These are phyloP conservation scores for Asterochloris sp. DNA, from an alignment of 139 green algal species.

Conservation along the genomic window DNA sequence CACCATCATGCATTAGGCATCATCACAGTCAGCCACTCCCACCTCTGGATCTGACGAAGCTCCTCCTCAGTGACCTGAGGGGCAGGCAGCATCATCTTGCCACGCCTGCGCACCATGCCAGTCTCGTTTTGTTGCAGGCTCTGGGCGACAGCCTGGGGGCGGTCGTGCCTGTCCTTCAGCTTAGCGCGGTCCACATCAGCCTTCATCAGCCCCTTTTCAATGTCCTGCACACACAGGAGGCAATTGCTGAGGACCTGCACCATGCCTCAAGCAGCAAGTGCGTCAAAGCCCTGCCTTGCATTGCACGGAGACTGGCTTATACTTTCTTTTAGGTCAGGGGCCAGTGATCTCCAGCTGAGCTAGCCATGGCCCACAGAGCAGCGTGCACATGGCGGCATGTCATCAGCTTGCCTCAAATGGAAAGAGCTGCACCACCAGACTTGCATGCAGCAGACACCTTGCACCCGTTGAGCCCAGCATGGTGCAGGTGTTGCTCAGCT, in stretches of 20 bases:
- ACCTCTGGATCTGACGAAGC: constrained; percentile 85
- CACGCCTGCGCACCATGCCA: constrained; percentile 38
- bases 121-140: constrained; percentile 68
- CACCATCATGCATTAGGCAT: neutral
- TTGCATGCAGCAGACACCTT: too few relatives aligned
- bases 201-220: constrained; percentile 87
- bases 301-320: neutral
- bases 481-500: too few relatives aligned
- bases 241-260: neutral
- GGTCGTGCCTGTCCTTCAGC: constrained; percentile 55
- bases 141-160: constrained; percentile 57
- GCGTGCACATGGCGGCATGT: too few relatives aligned
- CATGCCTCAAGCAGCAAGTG: neutral
- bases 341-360: too few relatives aligned
- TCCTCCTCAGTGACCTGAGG: constrained; percentile 85
- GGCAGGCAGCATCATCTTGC: constrained; percentile 91
- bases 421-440: too few relatives aligned
- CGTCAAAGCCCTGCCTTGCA: neutral
- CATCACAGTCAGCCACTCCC: constrained; percentile 30
- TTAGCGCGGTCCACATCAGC: constrained; percentile 74
- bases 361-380: too few relatives aligned
- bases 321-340: too few relatives aligned
- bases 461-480: too few relatives aligned
- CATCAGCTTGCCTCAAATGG: too few relatives aligned
- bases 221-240: constrained; percentile 46